Evolutionary conservation across 176 grass and related monocot genomes (phyloP).

Genomic region (Bothriochloa decipiens): DNA sequence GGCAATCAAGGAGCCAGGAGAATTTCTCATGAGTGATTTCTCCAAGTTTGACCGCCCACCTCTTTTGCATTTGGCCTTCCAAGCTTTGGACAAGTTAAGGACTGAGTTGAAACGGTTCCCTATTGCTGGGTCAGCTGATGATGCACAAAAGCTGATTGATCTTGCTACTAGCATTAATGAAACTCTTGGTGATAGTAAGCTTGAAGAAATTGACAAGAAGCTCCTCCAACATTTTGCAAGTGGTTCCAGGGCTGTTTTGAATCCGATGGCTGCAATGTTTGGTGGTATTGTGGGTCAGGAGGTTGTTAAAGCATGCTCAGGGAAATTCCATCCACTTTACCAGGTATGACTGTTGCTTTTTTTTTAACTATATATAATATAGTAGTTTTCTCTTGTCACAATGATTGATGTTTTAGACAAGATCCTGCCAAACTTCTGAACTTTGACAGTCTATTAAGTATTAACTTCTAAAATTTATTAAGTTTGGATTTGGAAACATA

Average conservation of each 20-base stretch:
- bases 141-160: slow-evolving; percentile 63
- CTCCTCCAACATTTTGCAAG: slow-evolving; percentile 69
- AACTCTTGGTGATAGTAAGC: slow-evolving; percentile 59
- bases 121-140: slow-evolving; percentile 69
- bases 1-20: slow-evolving; percentile 81
- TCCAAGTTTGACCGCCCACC: slow-evolving; percentile 87
- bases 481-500: background rate
- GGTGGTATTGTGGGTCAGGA: slow-evolving; percentile 93
- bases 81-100: slow-evolving; percentile 88
- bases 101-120: slow-evolving; percentile 67
- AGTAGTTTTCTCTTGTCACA: background rate
- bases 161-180: slow-evolving; percentile 70
- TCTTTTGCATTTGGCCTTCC: slow-evolving; percentile 87
- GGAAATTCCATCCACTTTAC: slow-evolving; percentile 95
- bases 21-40: slow-evolving; percentile 93
- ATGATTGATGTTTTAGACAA: background rate
- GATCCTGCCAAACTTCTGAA: background rate
- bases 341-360: slow-evolving; percentile 50
- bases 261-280: slow-evolving; percentile 95
- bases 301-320: slow-evolving; percentile 89
- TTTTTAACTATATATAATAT: background rate
- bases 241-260: slow-evolving; percentile 83
- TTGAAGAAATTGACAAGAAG: slow-evolving; percentile 78
- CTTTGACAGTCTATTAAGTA: too few relatives aligned
- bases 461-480: background rate